Conservation (phyloP, 108 stramenopile genomes). For the Mayamaea pseudoterrestris region DNA sequence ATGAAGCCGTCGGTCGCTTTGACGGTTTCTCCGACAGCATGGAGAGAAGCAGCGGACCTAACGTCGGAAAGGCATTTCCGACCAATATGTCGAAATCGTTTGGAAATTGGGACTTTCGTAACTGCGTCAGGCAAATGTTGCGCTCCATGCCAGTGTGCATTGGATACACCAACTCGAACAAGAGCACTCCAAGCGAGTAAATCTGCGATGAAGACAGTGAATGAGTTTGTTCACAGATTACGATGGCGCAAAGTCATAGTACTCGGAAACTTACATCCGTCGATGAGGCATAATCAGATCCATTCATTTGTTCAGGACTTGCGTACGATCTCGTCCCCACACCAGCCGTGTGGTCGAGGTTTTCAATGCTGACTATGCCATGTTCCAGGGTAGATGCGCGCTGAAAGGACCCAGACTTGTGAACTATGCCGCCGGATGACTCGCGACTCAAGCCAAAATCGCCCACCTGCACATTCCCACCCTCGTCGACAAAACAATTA, state of each 20-base stretch:
- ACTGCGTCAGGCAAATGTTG: conserved; percentile 23
- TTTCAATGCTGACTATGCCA: too few species aligned
- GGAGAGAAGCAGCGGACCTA: conserved; percentile 42
- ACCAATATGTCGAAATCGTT: conserved; percentile 36
- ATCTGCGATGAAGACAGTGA: too few species aligned
- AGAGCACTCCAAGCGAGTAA: conserved; percentile 85
- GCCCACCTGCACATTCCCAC: conserved; percentile 71
- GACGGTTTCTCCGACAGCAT: conserved; percentile 54
- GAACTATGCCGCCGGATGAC: conserved; percentile 17
- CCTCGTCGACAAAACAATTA: conserved; percentile 76
- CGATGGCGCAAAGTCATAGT: too few species aligned
- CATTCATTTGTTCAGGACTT: conserved; percentile 86
- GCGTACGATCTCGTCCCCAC: conserved; percentile 91
- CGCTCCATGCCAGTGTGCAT: conserved; percentile 83
- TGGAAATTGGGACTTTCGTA: conserved; percentile 44
- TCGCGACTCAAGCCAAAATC: conserved; percentile 80
- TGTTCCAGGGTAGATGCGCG: too few species aligned
- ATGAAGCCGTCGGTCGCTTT: conserved; percentile 47
- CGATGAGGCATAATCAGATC: conserved; percentile 84
- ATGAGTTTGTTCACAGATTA: too few species aligned
- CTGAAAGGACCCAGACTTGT: too few species aligned
- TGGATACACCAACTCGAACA: conserved; percentile 91
- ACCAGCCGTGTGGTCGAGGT: conserved; percentile 82
- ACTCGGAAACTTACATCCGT: too few species aligned
- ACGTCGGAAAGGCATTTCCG: conserved; percentile 32